phyloP scores from a whole-genome alignment of 2,329 filamentous ascomycete genomes.

The Talaromyces sp. region DNA sequence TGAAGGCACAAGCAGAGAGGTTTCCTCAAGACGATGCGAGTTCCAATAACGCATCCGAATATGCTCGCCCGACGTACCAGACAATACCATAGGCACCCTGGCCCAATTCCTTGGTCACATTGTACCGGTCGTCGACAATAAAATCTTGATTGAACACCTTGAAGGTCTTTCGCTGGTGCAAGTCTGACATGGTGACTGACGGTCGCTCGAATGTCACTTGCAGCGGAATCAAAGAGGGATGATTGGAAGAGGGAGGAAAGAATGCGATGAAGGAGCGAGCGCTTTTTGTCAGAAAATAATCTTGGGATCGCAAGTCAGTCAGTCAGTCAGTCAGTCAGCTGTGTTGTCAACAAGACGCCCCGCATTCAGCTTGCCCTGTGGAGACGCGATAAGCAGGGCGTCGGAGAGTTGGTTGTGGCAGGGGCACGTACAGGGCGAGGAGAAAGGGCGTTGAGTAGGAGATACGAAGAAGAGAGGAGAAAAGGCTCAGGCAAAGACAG shows the following conservation, averaged over 20 bases:
- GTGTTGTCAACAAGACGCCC: slow-evolving; percentile 1
- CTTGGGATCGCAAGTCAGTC: background rate
- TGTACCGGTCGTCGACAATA: slow-evolving; percentile 95
- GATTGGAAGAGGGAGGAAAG: background rate
- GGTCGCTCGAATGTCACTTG: background rate
- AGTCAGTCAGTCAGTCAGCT: background rate
- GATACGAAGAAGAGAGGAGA: background rate
- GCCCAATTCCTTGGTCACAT: slow-evolving; percentile 95
- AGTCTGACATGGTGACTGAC: slow-evolving; percentile 48
- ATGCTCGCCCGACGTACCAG: slow-evolving; percentile 56
- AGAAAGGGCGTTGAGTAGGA: background rate
- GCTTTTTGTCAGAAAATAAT: background rate
- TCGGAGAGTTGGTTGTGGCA: background rate
- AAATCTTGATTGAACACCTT: slow-evolving; percentile 99
- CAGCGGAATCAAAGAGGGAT: background rate
- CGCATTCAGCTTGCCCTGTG: background rate
- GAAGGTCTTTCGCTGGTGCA: slow-evolving; percentile 79
- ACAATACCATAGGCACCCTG: slow-evolving; percentile 99
- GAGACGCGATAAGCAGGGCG: background rate
- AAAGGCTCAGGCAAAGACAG: background rate
- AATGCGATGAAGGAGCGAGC: background rate
- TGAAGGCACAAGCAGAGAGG: background rate
- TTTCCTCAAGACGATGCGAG: background rate
- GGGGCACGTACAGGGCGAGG: background rate
- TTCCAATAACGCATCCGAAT: background rate